phyloP scores from a whole-genome alignment of 768 basidiomycete species.

The Cubamyces sp. region DNA sequence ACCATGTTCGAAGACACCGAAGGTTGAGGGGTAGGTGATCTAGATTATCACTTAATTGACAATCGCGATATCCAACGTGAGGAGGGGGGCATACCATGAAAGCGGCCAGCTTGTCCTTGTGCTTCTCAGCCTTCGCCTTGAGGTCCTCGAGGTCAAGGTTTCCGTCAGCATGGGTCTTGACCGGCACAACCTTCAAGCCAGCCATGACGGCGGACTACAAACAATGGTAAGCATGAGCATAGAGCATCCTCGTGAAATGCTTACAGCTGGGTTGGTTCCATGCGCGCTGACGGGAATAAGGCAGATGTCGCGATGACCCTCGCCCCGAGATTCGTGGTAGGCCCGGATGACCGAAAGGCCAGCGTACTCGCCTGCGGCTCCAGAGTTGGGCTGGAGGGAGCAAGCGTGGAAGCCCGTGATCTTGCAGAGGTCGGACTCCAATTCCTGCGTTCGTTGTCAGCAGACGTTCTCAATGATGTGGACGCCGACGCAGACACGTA shows the following conservation, averaged over 20 bases:
- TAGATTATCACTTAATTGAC: slow-evolving; percentile 31
- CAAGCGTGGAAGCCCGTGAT: slow-evolving; percentile 97
- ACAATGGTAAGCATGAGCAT: not conserved
- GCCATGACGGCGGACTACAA: slow-evolving; percentile 93
- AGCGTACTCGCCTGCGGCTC: slow-evolving; percentile 96
- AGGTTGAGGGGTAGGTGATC: slow-evolving; percentile 98
- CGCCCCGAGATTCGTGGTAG: slow-evolving; percentile 88
- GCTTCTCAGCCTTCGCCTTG: slow-evolving; percentile 81
- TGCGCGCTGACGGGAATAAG: slow-evolving; percentile 95
- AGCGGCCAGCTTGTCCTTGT: slow-evolving; percentile 91
- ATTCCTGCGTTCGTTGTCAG: slow-evolving; percentile 57
- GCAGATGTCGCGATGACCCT: slow-evolving; percentile 87
- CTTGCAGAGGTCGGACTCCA: slow-evolving; percentile 87
- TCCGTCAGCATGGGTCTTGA: slow-evolving; percentile 87
- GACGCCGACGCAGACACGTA: slow-evolving; percentile 29
- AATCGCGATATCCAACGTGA: not conserved
- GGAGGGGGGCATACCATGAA: slow-evolving; percentile 72
- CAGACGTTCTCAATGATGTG: not conserved
- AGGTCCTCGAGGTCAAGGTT: slow-evolving; percentile 90
- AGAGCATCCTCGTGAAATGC: slow-evolving; percentile 32
- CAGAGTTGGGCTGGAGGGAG: slow-evolving; percentile 98
- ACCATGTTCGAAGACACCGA: slow-evolving; percentile 95
- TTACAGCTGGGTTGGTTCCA: slow-evolving; percentile 96
- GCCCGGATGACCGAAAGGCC: slow-evolving; percentile 95
- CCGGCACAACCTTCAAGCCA: slow-evolving; percentile 93